These are phyloP conservation scores for Hypsizygus ulmarius DNA, from an alignment of 1,284 basidiomycete genomes.

Conservation along the genomic window DNA sequence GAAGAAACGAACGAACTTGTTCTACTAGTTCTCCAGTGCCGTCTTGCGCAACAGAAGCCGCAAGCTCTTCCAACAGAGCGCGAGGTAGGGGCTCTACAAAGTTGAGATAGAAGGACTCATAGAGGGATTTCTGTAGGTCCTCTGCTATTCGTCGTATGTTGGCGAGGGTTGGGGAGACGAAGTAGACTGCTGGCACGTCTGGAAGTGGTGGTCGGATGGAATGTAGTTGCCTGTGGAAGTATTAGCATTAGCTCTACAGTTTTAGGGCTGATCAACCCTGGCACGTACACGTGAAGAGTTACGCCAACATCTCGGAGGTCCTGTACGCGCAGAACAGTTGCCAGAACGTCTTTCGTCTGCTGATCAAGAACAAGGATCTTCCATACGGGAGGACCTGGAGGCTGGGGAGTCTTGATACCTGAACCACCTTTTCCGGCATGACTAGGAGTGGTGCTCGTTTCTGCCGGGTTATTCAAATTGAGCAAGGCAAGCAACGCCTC, in stretches of 20 bases:
- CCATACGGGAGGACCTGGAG: slow-evolving; percentile 85
- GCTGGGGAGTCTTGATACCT: slow-evolving; percentile 45
- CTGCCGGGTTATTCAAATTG: slow-evolving; percentile 55
- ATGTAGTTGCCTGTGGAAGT: slow-evolving; percentile 76
- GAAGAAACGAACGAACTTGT: slow-evolving; percentile 49
- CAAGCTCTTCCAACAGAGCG: slow-evolving; percentile 90
- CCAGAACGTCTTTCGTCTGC: slow-evolving; percentile 93
- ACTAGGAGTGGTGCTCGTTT: slow-evolving; percentile 33
- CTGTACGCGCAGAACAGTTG: slow-evolving; percentile 93
- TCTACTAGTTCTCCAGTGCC: slow-evolving; percentile 83
- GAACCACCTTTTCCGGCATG: slow-evolving; percentile 38
- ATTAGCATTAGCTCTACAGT: background rate
- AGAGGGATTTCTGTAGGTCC: slow-evolving; percentile 84
- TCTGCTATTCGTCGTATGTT: slow-evolving; percentile 91
- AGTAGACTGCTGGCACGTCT: slow-evolving; percentile 97
- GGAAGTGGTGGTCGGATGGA: slow-evolving; percentile 85
- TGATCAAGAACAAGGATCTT: slow-evolving; percentile 96
- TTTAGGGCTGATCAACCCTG: background rate
- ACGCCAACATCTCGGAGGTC: slow-evolving; percentile 96
- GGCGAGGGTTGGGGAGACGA: slow-evolving; percentile 85
- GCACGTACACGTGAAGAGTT: slow-evolving; percentile 84
- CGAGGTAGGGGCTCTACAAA: slow-evolving; percentile 92
- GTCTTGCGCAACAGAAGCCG: slow-evolving; percentile 82
- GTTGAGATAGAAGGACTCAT: slow-evolving; percentile 93
- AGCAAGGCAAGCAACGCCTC: slow-evolving; percentile 65